Percentiles rank a stretch among this genome's conserved stretches.
These are phyloP conservation scores for Clarireedia hainanense DNA, from an alignment of 2,329 filamentous ascomycete genomes.

Conservation along the genomic window DNA sequence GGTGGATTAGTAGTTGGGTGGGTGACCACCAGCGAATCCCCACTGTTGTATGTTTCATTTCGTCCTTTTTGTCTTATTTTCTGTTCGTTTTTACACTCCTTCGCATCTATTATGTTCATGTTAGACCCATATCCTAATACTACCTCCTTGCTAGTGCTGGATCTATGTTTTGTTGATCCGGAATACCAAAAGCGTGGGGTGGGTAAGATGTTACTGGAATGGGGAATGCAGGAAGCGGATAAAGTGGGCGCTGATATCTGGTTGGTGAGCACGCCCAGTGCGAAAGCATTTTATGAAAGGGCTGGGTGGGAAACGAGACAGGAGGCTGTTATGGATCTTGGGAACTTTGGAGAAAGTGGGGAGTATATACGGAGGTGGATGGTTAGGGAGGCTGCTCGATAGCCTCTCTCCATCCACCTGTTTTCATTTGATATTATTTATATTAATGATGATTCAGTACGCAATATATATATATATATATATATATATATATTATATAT, in stretches of 20 bases:
- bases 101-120: background rate
- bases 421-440: too few species aligned
- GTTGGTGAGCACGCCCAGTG: conserved; percentile 17
- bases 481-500: too few species aligned
- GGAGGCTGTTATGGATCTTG: conserved; percentile 12
- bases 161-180: conserved; percentile 18
- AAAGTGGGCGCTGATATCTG: conserved; percentile 11
- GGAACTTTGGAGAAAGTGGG: conserved; percentile 14
- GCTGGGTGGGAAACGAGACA: conserved; percentile 26
- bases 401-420: too few species aligned
- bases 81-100: too few species aligned
- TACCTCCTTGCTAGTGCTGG: conserved; percentile 4
- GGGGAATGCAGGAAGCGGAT: conserved; percentile 13
- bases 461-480: too few species aligned
- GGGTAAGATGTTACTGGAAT: conserved; percentile 13
- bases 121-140: background rate
- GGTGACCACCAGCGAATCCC: too few species aligned
- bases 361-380: conserved; percentile 17
- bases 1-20: too few species aligned
- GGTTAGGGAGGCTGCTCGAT: conserved; percentile 7
- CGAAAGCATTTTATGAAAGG: conserved; percentile 17
- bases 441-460: too few species aligned
- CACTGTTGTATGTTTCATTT: too few species aligned
- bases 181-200: conserved; percentile 14
- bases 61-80: background rate